These are phyloP conservation scores for Sclerotinia minor DNA, from an alignment of 2,329 filamentous ascomycete species.

Conservation along the genomic window DNA sequence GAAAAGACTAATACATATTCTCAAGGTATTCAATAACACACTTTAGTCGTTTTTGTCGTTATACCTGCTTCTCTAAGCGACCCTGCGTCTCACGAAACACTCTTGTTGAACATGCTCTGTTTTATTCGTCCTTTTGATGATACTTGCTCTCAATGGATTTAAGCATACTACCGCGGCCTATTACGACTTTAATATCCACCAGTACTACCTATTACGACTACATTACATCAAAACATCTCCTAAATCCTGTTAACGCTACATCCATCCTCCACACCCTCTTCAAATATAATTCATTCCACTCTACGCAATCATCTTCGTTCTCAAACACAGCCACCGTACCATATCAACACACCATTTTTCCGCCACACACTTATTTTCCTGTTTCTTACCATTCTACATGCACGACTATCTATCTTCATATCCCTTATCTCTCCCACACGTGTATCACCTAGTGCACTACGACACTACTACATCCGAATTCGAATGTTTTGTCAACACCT, in stretches of 20 bases:
- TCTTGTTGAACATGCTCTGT: not conserved
- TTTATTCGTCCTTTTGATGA: not conserved
- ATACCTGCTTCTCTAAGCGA: constrained; percentile 21
- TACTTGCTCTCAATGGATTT: constrained; percentile 4
- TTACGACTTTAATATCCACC: constrained; percentile 11
- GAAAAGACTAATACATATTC: not conserved
- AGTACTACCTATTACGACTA: not conserved
- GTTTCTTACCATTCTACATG: constrained; percentile 16
- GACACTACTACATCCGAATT: constrained; percentile 6
- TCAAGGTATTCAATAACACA: constrained; percentile 5
- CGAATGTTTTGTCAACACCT: constrained; percentile 11
- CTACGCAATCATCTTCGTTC: constrained; percentile 5
- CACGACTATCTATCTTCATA: constrained; percentile 18
- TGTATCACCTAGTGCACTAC: constrained; percentile 19
- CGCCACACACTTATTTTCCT: constrained; percentile 20
- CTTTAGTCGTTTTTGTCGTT: constrained; percentile 11
- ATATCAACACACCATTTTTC: constrained; percentile 3
- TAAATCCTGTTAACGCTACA: constrained; percentile 9
- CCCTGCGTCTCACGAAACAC: constrained; percentile 23
- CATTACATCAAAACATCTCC: not conserved
- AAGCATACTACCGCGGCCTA: not conserved
- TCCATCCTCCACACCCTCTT: constrained; percentile 19
- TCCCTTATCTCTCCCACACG: constrained; percentile 12
- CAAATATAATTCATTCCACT: constrained; percentile 6
- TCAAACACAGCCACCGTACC: constrained; percentile 9